Conservation (phyloP, 1,139 yeast genomes). For the Kluyveromyces sp. region DNA sequence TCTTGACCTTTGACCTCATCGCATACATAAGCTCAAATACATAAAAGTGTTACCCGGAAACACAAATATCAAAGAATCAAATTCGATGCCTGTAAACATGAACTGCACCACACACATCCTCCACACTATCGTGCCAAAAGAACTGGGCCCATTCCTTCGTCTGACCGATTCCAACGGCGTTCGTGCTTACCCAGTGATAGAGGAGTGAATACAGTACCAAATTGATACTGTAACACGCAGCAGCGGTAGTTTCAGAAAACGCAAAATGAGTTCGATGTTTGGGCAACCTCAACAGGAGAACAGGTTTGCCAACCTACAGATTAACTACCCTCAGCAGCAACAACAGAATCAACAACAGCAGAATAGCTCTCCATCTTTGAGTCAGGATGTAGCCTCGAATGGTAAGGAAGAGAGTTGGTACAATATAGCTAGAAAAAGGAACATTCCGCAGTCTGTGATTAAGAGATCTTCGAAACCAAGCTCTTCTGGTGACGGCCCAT, state of each 20-base stretch:
- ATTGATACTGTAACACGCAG: background rate
- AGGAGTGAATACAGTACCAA: background rate
- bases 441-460: slow-evolving; percentile 46
- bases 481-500: slow-evolving; percentile 26
- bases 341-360: slow-evolving; percentile 20
- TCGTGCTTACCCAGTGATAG: background rate
- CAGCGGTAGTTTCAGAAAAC: background rate
- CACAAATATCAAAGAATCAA: too few relatives aligned
- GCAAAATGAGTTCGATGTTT: slow-evolving; percentile 12
- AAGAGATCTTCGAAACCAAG: slow-evolving; percentile 36
- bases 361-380: slow-evolving; percentile 16
- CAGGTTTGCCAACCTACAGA: slow-evolving; percentile 19
- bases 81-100: too few relatives aligned
- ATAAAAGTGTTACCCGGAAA: slow-evolving; percentile 1
- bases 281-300: slow-evolving; percentile 8
- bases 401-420: slow-evolving; percentile 38
- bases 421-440: slow-evolving; percentile 48
- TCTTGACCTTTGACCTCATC: background rate
- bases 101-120: too few relatives aligned
- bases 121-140: too few relatives aligned
- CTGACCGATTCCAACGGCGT: too few relatives aligned
- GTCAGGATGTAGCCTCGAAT: slow-evolving; percentile 14
- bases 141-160: too few relatives aligned
- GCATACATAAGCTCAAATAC: background rate
- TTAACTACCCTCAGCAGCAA: slow-evolving; percentile 16